Evolutionary conservation across 2,329 filamentous ascomycete species (phyloP).

Genomic region (Chaetomiaceae sp.): DNA sequence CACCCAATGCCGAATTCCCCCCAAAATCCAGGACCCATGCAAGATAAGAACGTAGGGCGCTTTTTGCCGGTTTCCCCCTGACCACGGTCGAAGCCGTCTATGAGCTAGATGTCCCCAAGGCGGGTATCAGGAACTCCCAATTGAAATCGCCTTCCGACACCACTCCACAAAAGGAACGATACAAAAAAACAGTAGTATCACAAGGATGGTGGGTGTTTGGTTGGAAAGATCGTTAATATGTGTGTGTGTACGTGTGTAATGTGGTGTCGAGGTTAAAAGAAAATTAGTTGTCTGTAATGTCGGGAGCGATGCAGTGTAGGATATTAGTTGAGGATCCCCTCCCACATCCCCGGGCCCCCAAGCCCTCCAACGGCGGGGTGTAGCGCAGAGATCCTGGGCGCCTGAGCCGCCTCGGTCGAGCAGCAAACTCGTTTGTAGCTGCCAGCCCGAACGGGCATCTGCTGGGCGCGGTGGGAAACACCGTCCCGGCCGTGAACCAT

Average conservation of each 20-base stretch:
- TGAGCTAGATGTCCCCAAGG: conserved; percentile 23
- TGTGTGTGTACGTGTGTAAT: conserved; percentile 1
- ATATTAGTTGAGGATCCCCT: conserved; percentile 54
- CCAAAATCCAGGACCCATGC: conserved; percentile 24
- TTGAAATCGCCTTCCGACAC: conserved; percentile 13
- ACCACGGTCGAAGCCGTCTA: conserved; percentile 22
- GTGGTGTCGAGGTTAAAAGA: conserved; percentile 6
- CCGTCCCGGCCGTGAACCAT: conserved; percentile 36
- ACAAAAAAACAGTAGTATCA: conserved; percentile 24
- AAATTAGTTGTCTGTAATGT: conserved; percentile 9
- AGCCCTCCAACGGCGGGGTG: conserved; percentile 47
- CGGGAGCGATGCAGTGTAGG: neutral
- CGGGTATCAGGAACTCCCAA: conserved; percentile 13
- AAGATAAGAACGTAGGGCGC: conserved; percentile 20
- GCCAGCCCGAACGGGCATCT: conserved; percentile 41
- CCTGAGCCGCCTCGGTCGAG: conserved; percentile 51
- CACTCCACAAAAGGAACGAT: conserved; percentile 14
- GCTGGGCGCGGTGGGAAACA: conserved; percentile 28
- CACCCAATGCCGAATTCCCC: conserved; percentile 22
- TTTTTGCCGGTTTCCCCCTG: conserved; percentile 22
- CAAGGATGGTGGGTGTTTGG: conserved; percentile 15
- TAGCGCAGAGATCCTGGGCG: conserved; percentile 42
- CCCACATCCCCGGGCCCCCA: conserved; percentile 62
- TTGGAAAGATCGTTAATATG: conserved; percentile 15
- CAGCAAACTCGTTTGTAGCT: conserved; percentile 64